These are phyloP conservation scores for Kodamaea anthophila DNA, from an alignment of 1,139 yeast species.

Conservation along the genomic window DNA sequence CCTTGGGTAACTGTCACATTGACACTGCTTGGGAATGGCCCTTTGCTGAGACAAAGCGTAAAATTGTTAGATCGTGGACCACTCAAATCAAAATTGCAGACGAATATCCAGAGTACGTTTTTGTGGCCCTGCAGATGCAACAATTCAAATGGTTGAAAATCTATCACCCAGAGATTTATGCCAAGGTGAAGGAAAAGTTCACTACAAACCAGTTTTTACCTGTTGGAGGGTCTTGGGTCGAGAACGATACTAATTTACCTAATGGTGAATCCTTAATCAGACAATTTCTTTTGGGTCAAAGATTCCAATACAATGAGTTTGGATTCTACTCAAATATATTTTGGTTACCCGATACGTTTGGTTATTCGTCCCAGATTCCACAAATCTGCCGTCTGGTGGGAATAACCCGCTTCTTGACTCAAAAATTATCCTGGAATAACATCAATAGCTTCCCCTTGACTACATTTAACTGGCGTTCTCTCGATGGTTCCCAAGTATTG, in stretches of 20 bases:
- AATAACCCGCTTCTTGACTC: conserved; percentile 80
- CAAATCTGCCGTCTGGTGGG: conserved; percentile 85
- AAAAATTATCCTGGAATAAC: conserved; percentile 93
- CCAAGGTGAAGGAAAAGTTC: conserved; percentile 58
- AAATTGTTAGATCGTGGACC: conserved; percentile 92
- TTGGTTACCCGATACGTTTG: conserved; percentile 98
- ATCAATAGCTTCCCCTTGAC: conserved; percentile 84
- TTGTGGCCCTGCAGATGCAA: conserved; percentile 94
- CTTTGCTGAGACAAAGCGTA: conserved; percentile 88
- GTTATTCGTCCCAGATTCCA: conserved; percentile 92
- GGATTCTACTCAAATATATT: conserved; percentile 69
- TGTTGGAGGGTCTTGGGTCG: conserved; percentile 97
- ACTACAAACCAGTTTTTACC: conserved; percentile 75
- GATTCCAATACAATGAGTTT: conserved; percentile 73
- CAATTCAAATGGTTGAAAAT: conserved; percentile 87
- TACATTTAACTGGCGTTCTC: conserved; percentile 91
- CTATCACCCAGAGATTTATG: conserved; percentile 78
- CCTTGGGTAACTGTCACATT: conserved; percentile 91
- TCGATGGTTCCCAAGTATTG: conserved; percentile 87
- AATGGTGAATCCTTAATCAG: conserved; percentile 84
- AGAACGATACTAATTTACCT: conserved; percentile 92
- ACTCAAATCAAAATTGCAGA: conserved; percentile 83
- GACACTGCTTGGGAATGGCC: conserved; percentile 99
- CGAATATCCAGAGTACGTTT: conserved; percentile 84
- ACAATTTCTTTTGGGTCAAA: conserved; percentile 86